These are phyloP conservation scores for Penicillium paradoxum DNA, from an alignment of 495 filamentous ascomycete genomes.

Conservation along the genomic window DNA sequence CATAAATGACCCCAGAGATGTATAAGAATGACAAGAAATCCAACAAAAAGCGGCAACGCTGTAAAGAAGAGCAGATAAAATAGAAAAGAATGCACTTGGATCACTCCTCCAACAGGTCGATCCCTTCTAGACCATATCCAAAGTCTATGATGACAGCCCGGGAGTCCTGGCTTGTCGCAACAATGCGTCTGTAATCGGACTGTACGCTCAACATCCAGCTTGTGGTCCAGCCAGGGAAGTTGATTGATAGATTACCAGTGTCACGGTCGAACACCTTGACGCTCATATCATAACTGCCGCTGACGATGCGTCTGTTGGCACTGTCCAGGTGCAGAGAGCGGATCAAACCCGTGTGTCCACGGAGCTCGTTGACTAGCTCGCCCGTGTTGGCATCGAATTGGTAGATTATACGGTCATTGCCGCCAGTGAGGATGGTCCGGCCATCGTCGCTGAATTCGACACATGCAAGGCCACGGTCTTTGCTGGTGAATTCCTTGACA, in stretches of 20 bases:
- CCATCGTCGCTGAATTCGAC: constrained; percentile 93
- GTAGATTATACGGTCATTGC: constrained; percentile 90
- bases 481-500: constrained; percentile 80
- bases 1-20: constrained; percentile 9
- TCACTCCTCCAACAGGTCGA: constrained; percentile 45
- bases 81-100: constrained; percentile 10
- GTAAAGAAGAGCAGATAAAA: constrained; percentile 1
- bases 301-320: constrained; percentile 74
- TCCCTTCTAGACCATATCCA: constrained; percentile 46
- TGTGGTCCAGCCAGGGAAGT: constrained; percentile 83
- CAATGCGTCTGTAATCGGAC: constrained; percentile 86
- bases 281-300: constrained; percentile 88
- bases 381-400: constrained; percentile 91
- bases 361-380: constrained; percentile 68
- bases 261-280: constrained; percentile 88
- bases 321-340: constrained; percentile 85
- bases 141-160: constrained; percentile 86
- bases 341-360: constrained; percentile 76
- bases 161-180: constrained; percentile 89
- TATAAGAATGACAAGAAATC: constrained; percentile 9
- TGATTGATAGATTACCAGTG: constrained; percentile 63
- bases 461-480: constrained; percentile 87
- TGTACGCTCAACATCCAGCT: constrained; percentile 97
- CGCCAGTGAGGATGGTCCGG: constrained; percentile 81
- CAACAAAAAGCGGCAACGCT: constrained; percentile 15